phyloP scores from a whole-genome alignment of 202 grass and related monocot species.

The Bolboschoenoplectus hybrid region DNA sequence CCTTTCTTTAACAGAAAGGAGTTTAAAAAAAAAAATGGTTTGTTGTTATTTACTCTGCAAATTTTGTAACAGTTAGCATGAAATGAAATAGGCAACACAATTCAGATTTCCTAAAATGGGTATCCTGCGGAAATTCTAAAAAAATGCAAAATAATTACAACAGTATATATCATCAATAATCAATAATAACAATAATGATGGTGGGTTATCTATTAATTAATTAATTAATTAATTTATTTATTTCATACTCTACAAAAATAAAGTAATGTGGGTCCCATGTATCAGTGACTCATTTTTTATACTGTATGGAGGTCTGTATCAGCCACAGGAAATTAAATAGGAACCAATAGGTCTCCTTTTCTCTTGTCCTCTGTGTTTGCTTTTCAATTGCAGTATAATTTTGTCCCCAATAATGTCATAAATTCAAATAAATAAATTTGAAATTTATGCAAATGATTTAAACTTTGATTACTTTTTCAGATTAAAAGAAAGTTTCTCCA shows the following conservation, averaged over 20 bases:
- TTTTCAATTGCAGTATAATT: neutral
- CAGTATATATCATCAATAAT: neutral
- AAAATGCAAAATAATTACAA: neutral
- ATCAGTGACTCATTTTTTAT: neutral
- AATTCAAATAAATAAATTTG: neutral
- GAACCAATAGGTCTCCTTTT: neutral
- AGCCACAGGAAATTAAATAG: neutral
- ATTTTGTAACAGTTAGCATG: slow-evolving; percentile 25
- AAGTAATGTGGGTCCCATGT: neutral
- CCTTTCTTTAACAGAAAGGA: neutral
- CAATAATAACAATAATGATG: slow-evolving; percentile 22
- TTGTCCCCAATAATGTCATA: neutral
- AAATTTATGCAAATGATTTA: neutral
- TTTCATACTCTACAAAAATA: neutral
- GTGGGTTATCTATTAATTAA: neutral
- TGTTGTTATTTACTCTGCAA: neutral
- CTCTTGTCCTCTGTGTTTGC: neutral
- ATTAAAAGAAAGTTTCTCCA: neutral
- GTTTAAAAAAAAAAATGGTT: neutral
- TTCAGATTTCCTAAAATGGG: slow-evolving; percentile 4
- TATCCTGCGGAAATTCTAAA: slow-evolving; percentile 8
- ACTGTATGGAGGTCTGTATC: neutral
- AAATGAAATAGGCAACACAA: slow-evolving; percentile 25
- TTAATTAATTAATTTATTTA: too few species aligned
- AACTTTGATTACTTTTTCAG: neutral